Evolutionary conservation across 352 stramenopile genomes (phyloP).

Genomic region (Hyaloperonospora brassicae): DNA sequence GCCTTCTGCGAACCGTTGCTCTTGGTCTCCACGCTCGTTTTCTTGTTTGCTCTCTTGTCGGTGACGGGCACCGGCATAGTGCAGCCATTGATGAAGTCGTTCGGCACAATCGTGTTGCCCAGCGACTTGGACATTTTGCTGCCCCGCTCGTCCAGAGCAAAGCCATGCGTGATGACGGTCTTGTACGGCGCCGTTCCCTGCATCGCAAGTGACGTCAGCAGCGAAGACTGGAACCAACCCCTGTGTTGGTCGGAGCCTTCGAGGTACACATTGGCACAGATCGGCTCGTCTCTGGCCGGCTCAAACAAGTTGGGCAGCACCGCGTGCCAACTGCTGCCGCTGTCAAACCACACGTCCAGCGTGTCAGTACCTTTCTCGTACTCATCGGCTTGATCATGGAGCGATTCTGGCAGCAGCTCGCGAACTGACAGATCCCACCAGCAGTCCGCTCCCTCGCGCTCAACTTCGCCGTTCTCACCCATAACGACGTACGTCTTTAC

Average conservation of each 20-base stretch:
- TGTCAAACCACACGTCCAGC: conserved; percentile 99
- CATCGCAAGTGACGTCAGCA: conserved; percentile 90
- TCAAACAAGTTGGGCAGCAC: conserved; percentile 33
- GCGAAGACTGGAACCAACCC: conserved; percentile 98
- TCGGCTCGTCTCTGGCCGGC: conserved; percentile 44
- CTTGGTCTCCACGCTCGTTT: conserved; percentile 71
- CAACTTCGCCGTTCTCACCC: conserved; percentile 19
- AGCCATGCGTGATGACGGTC: conserved; percentile 97
- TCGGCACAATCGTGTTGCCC: conserved; percentile 93
- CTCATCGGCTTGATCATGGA: conserved; percentile 72
- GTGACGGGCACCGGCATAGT: conserved; percentile 27
- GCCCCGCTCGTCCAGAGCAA: conserved; percentile 96
- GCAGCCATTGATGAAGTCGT: conserved; percentile 91
- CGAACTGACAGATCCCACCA: conserved; percentile 90
- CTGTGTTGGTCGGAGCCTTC: conserved; percentile 96
- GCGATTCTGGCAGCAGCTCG: conserved; percentile 52
- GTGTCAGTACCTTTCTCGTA: conserved; percentile 96
- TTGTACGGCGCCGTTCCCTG: conserved; percentile 89
- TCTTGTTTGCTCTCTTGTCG: conserved; percentile 30
- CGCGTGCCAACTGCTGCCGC: conserved; percentile 71
- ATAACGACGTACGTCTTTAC: conserved; percentile 37
- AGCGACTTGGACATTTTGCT: conserved; percentile 99
- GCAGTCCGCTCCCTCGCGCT: conserved; percentile 90
- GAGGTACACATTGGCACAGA: conserved; percentile 94
- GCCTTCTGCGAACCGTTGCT: conserved; percentile 62